phyloP scores from a whole-genome alignment of 2,329 filamentous ascomycete genomes.

The Talaromyces sp. region DNA sequence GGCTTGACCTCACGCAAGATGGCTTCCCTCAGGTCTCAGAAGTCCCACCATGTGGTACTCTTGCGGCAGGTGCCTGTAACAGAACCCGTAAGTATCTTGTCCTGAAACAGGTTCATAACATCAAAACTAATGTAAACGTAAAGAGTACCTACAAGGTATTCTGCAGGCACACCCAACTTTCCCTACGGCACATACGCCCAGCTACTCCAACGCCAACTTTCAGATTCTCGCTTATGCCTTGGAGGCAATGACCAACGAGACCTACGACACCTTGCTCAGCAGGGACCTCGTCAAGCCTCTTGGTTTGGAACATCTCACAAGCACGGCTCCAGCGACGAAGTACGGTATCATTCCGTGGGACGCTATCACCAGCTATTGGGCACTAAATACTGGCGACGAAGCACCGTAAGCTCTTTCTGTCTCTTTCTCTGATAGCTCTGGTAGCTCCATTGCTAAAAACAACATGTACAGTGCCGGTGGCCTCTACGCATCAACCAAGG shows the following conservation, averaged over 20 bases:
- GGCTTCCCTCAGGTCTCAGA: background rate
- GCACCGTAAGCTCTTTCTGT: slow-evolving; percentile 30
- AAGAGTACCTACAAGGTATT: background rate
- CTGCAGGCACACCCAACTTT: background rate
- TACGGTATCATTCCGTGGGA: slow-evolving; percentile 35
- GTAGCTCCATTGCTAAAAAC: background rate
- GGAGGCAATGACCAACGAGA: slow-evolving; percentile 3
- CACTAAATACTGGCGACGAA: slow-evolving; percentile 35
- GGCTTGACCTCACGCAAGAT: background rate
- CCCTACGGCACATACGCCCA: background rate
- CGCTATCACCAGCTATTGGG: slow-evolving; percentile 24
- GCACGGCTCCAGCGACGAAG: slow-evolving; percentile 2
- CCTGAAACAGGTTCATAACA: background rate
- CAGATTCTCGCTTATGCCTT: background rate
- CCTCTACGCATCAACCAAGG: slow-evolving; percentile 41
- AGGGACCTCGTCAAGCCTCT: background rate
- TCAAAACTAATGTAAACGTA: background rate
- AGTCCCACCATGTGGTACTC: background rate
- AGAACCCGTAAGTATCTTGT: background rate
- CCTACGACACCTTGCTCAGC: background rate
- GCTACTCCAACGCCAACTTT: background rate
- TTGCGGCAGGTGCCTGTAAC: background rate
- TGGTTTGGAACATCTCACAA: background rate
- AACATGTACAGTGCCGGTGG: slow-evolving; percentile 33
- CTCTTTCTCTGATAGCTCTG: background rate